Evolutionary conservation across 345 rosid genomes (phyloP).

Genomic region (Corchorus capsularis): DNA sequence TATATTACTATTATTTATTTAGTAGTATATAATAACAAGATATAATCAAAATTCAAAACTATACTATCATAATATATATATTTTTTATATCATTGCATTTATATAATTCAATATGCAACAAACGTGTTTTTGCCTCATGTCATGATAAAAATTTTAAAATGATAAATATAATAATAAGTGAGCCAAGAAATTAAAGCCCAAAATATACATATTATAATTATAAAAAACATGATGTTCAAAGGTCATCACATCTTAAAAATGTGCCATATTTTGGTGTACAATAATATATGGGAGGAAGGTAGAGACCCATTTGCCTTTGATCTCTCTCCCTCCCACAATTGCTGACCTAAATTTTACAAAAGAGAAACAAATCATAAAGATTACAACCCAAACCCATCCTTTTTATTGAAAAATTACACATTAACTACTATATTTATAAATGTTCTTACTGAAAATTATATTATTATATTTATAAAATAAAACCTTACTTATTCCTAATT

Average conservation of each 20-base stretch:
- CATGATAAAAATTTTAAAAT: neutral
- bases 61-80: too few species aligned
- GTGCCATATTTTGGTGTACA: neutral
- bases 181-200: neutral
- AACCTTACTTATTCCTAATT: conserved; percentile 5
- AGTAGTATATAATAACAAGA: too few species aligned
- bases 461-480: neutral
- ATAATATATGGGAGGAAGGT: neutral
- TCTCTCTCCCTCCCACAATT: conserved; percentile 15
- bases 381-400: neutral
- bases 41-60: too few species aligned
- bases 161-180: neutral
- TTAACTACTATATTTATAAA: too few species aligned
- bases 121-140: neutral
- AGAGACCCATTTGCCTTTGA: conserved; percentile 28
- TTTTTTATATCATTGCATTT: too few species aligned
- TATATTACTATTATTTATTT: too few species aligned
- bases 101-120: too few species aligned
- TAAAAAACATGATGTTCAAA: neutral
- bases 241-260: neutral
- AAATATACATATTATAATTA: neutral
- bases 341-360: conserved; percentile 1
- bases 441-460: neutral
- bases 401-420: neutral
- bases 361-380: neutral